Base-by-base conservation (phyloP, 306 rosid genomes). In the Ormosia semicastrata region DNA sequence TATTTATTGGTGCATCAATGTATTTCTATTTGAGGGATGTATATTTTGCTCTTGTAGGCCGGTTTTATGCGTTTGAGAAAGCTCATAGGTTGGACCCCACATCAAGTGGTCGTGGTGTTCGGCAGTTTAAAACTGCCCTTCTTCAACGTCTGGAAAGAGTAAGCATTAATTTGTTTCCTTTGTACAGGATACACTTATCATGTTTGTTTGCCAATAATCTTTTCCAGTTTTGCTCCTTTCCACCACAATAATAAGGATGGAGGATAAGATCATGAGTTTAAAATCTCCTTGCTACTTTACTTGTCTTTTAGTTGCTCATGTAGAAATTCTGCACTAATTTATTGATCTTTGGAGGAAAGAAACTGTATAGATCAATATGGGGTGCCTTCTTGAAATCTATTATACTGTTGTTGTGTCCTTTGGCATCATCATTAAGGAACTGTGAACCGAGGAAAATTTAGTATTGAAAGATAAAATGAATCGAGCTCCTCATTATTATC, bases 1-100 rank as follows among this genome's bases (percentile, higher is more conserved):
- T 78, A 62, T 47, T 73, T 76, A n/a, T 75, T 1, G 1, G 32
- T 49, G 74, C 34, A 44, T 53, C 57, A 53, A 66, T 67, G 65
- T 69, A 44, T 40, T 69, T 73, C 37, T 56, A 1, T 59, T 15
- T 36, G 73, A 46, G 65, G 39, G 52, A 8, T 64, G 44, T 13
- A 47, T 74, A 1, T 49, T 34, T 39, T 74, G 74, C 43, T 66
- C 8, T 66, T 87, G 83, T 78, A 95, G 99, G 98, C 81, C 99
- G 99, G 49, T 95, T 93, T 87, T 95, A 95, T 71, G 99, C 99
- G 4, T 95, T 95, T 40, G 99, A 93, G 94, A 91, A 95, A 86
- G 99, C 99, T 75, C 99, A 95, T 86, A 95, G 90, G 85, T 82
- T 95, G 94, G 99, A 95, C 76, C 99, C 99, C 4, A 91, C 97